Conservation (phyloP, 345 rosid genomes). For the Bretschneidera sinensis region DNA sequence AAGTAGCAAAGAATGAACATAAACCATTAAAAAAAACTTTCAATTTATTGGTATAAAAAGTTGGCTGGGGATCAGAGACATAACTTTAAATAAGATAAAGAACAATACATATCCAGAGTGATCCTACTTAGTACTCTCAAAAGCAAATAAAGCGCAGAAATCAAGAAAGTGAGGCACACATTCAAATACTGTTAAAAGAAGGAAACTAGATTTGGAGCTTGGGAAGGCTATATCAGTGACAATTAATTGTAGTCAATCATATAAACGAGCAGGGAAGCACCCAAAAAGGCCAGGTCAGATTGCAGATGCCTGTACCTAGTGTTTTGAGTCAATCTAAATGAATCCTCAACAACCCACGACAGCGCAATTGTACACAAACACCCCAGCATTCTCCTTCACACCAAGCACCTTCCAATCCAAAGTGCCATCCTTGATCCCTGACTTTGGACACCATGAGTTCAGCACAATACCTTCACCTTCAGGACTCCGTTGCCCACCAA, state of each 20-base stretch:
- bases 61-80: slow-evolving; percentile 1
- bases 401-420: slow-evolving; percentile 81
- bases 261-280: slow-evolving; percentile 29
- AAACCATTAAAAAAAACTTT: neutral
- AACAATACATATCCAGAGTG: neutral
- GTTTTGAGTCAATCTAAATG: slow-evolving; percentile 29
- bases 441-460: slow-evolving; percentile 71
- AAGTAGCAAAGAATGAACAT: too few species aligned
- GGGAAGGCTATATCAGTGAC: slow-evolving; percentile 20
- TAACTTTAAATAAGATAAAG: neutral
- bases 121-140: neutral
- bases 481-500: slow-evolving; percentile 68
- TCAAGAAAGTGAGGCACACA: slow-evolving; percentile 16
- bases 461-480: slow-evolving; percentile 68
- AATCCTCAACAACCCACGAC: slow-evolving; percentile 67
- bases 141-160: slow-evolving; percentile 4
- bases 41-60: neutral
- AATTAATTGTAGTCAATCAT: slow-evolving; percentile 28
- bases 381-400: slow-evolving; percentile 67
- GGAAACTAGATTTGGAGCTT: slow-evolving; percentile 14
- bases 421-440: slow-evolving; percentile 48
- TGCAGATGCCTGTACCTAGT: slow-evolving; percentile 20
- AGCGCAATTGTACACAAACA: slow-evolving; percentile 82
- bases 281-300: slow-evolving; percentile 27
- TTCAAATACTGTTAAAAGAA: slow-evolving; percentile 20